Evolutionary conservation across 257 asterid genomes (phyloP).

Genomic region (Striga asiatica): DNA sequence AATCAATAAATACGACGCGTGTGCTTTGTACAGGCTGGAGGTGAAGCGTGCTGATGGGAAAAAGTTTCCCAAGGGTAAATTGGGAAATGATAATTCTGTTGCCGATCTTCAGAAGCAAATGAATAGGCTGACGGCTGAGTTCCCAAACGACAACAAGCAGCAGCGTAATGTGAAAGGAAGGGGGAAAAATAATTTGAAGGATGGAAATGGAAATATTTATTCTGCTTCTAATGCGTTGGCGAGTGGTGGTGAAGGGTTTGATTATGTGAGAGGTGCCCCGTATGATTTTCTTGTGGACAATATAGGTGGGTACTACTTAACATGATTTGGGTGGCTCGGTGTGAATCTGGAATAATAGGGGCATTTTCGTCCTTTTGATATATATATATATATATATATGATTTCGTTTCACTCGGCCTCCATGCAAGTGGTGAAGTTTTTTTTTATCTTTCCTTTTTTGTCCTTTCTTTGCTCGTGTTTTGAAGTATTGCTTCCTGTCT

Average conservation of each 20-base stretch:
- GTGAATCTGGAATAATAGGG: slow-evolving; percentile 22
- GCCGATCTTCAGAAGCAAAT: slow-evolving; percentile 90
- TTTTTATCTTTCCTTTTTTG: slow-evolving; percentile 4
- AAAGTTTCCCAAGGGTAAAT: slow-evolving; percentile 73
- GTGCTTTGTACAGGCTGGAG: slow-evolving; percentile 87
- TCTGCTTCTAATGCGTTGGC: slow-evolving; percentile 14
- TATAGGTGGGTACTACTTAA: slow-evolving; percentile 37
- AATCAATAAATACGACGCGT: slow-evolving; percentile 50
- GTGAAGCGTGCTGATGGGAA: slow-evolving; percentile 61
- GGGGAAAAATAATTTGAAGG: no score
- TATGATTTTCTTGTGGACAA: slow-evolving; percentile 51
- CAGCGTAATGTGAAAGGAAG: slow-evolving; percentile 36
- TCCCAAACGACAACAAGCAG: slow-evolving; percentile 35
- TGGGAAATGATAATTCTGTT: slow-evolving; percentile 50
- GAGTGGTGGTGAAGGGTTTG: slow-evolving; percentile 35
- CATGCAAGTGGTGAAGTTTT: slow-evolving; percentile 30
- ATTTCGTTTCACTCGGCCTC: slow-evolving; percentile 24
- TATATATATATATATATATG: slow-evolving; percentile 12
- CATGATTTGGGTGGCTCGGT: slow-evolving; percentile 17
- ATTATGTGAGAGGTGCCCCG: slow-evolving; percentile 26
- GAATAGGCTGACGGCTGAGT: slow-evolving; percentile 66
- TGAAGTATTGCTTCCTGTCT: slow-evolving; percentile 2
- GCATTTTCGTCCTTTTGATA: slow-evolving; percentile 11
- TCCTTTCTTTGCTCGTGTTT: no score
- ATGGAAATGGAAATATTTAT: no score